Evolutionary conservation across 1,139 yeast species (phyloP).

Genomic region (Debaryomycetaceae sp.): DNA sequence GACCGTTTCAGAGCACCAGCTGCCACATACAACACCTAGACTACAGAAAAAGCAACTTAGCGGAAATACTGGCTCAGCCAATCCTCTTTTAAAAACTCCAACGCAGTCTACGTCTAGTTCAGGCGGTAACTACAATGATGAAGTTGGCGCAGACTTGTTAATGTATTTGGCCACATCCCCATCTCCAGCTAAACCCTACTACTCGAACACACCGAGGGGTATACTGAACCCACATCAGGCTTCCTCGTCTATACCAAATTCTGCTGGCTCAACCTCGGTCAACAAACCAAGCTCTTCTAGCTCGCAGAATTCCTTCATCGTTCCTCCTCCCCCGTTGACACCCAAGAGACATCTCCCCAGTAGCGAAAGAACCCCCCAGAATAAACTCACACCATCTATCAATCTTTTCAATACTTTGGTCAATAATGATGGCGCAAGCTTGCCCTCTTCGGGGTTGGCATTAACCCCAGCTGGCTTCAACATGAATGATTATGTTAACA

Average conservation of each 20-base stretch:
- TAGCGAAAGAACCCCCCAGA: slow-evolving; percentile 40
- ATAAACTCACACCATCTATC: slow-evolving; percentile 42
- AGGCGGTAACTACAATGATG: slow-evolving; percentile 38
- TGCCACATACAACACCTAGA: slow-evolving; percentile 33
- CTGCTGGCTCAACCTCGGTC: slow-evolving; percentile 12
- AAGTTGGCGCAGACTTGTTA: slow-evolving; percentile 80
- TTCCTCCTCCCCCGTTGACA: slow-evolving; percentile 45
- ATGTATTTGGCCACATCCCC: slow-evolving; percentile 86
- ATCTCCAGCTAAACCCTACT: slow-evolving; percentile 55
- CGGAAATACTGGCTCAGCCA: slow-evolving; percentile 8
- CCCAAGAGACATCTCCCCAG: slow-evolving; percentile 38
- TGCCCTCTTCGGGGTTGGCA: slow-evolving; percentile 44
- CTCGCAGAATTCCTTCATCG: slow-evolving; percentile 25
- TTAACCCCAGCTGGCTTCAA: slow-evolving; percentile 72
- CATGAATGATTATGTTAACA: slow-evolving; percentile 77
- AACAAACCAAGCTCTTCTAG: slow-evolving; percentile 13
- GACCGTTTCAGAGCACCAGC: slow-evolving; percentile 10
- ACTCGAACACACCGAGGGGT: slow-evolving; percentile 31
- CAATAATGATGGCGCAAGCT: slow-evolving; percentile 19
- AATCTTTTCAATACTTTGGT: slow-evolving; percentile 24
- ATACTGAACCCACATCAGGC: background rate
- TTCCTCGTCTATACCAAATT: slow-evolving; percentile 12
- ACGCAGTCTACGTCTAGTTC: slow-evolving; percentile 22
- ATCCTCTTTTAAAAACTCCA: slow-evolving; percentile 35
- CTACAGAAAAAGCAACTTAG: slow-evolving; percentile 23